Evolutionary conservation across 2,329 filamentous ascomycete species (phyloP), one percentile per base, ranked within the genome.

Genomic region (Cercospora zeina): DNA sequence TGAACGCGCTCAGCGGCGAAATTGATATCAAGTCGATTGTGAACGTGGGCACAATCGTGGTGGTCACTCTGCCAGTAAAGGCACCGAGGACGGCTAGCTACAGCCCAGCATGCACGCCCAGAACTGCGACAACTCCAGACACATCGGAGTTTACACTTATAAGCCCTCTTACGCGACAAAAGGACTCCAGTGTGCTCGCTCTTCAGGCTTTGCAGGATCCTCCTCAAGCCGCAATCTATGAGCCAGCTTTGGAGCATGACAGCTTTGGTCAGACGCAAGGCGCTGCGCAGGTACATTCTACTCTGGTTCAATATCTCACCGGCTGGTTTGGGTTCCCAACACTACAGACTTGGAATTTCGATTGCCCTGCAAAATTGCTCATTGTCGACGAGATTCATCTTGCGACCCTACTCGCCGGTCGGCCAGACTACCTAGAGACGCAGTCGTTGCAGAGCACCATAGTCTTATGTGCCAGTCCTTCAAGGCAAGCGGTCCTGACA

Each of bases 1-100:
- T 89, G n/a, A 81, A 82, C 47, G 81, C 83, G 39, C 75, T 89
- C 0, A 79, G 81, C 19, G 87, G 87, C 0, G 80, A 78, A 11
- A 85, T 89, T 50, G 79, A 83, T 14, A 79, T 89, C 51, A 78
- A 68, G 36, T 68, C 66, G 1, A 65, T 68, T 8, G 53, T 67
- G 47, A 68, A 68, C n/a, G 62, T 67, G 11, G 69, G 69, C 10
- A 71, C 69, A 2, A 60, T 62, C 16, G 66, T 70, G 5, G 59
- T 54, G 3, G 65, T 71, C 4, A 64, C 61, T 7, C 16, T 68
- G 31, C 66, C 54, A 79, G 83, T 69, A 81, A 83, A 67, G 71
- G 83, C 30, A 60, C 55, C 63, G 10, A 58, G 47, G 19, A 24
- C n/a, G 8, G 39, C 50, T 6, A 36, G 37, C 9, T 27, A 16